Evolutionary conservation across 2,329 filamentous ascomycete species (phyloP), one percentile per base, ranked within the genome.

Genomic region (Beauveria scarabaeidicola): DNA sequence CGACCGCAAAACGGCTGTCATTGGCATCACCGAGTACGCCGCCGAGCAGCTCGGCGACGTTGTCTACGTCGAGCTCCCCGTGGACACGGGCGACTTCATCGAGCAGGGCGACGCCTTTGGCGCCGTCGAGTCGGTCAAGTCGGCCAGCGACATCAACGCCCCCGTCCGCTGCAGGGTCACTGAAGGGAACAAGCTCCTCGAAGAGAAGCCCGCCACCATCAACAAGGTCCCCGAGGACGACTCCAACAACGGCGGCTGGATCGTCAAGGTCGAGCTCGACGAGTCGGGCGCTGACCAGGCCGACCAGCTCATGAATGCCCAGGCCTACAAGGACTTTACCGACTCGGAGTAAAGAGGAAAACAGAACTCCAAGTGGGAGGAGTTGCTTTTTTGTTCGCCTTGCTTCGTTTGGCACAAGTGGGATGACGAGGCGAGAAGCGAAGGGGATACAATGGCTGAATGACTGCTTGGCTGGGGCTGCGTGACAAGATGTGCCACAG

Each of bases 61-160:
- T 61, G 93, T 99, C 71, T 99, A 89, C 78, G 91, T 97, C 69
- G 94, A 99, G 81, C 88, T 99, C 32, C 94, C 94, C 60, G 80
- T 87, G 66, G 71, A 80, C 59, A 64, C 60, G 51, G 87, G 85
- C 65, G 78, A 86, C 66, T 83, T 87, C 68, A 82, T 96, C 63
- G 75, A 76, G 61, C 82, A 86, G 60, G 91, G 91, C 69, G 93
- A 97, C 71, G 81, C 88, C 64, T 89, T 97, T 66, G 94, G 94
- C 66, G 91, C 93, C 62, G 93, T 99, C 67, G 94, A 99, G 80
- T 97, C 91, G 3, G 94, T 99, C 75, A 99, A 99, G 82, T 94
- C 89, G 63, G 94, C 94, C n/a, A 93, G 90, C 64, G 94, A 99
- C 73, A 96, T 99, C 79, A 88, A 96, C 77, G 87, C 91, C 15